Conservation (phyloP, 1,284 basidiomycete species). For the Pascua guehoae region DNA sequence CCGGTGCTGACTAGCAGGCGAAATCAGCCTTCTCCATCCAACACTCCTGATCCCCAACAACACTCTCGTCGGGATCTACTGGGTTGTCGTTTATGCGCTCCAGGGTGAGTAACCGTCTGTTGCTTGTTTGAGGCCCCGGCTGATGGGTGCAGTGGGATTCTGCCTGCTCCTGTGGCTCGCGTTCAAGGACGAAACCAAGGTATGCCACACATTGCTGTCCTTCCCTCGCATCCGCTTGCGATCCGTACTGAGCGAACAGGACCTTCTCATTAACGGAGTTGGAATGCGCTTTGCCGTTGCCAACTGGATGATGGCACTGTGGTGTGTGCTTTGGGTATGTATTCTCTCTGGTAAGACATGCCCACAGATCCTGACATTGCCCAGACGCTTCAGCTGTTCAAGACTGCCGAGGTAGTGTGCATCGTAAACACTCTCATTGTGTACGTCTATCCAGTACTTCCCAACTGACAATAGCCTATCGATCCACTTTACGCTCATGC, state of each 20-base stretch:
- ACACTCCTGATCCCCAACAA: conserved; percentile 69
- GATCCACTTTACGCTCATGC: conserved; percentile 44
- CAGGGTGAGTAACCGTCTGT: conserved; percentile 23
- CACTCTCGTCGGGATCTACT: conserved; percentile 63
- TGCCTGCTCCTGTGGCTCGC: conserved; percentile 70
- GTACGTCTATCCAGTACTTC: conserved; percentile 21
- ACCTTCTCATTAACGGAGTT: conserved; percentile 67
- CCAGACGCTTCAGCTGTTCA: conserved; percentile 47
- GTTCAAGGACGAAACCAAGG: conserved; percentile 75
- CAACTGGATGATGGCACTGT: conserved; percentile 76
- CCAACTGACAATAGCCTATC: conserved; percentile 28
- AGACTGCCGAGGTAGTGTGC: conserved; percentile 42
- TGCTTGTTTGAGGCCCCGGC: neutral
- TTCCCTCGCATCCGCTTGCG: too few species aligned
- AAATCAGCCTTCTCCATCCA: conserved; percentile 59
- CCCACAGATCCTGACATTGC: neutral
- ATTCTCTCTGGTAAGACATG: too few species aligned
- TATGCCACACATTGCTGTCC: conserved; percentile 31
- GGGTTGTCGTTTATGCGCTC: conserved; percentile 51
- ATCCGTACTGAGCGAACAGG: conserved; percentile 43
- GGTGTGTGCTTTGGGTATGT: conserved; percentile 75
- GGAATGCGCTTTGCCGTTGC: conserved; percentile 71
- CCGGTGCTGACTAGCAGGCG: conserved; percentile 45
- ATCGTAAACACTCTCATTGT: conserved; percentile 45
- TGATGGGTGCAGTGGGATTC: conserved; percentile 60